These are phyloP conservation scores for Crepidotus variabilis DNA, from an alignment of 768 basidiomycete species.

Conservation along the genomic window DNA sequence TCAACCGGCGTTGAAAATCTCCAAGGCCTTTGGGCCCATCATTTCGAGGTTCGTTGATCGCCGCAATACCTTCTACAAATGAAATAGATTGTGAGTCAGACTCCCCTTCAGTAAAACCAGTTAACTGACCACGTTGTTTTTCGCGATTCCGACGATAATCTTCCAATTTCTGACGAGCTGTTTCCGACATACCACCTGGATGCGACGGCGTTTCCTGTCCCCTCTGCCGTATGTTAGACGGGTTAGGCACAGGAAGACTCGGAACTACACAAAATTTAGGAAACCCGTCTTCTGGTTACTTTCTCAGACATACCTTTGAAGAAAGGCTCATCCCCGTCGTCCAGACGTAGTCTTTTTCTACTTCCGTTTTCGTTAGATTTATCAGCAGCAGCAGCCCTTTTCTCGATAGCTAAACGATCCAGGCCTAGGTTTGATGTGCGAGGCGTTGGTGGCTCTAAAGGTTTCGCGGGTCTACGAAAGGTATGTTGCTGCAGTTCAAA, in stretches of 20 bases:
- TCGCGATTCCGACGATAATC: constrained; percentile 72
- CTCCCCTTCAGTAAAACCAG: neutral
- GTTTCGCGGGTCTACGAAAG: constrained; percentile 72
- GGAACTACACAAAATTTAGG: constrained; percentile 62
- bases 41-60: constrained; percentile 47
- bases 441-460: constrained; percentile 74
- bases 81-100: neutral
- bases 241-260: constrained; percentile 54
- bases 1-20: constrained; percentile 90
- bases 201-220: constrained; percentile 93
- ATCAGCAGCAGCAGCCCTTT: constrained; percentile 58
- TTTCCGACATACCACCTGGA: constrained; percentile 82
- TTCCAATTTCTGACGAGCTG: constrained; percentile 66
- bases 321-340: constrained; percentile 60
- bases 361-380: constrained; percentile 43
- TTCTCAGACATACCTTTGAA: constrained; percentile 71
- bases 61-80: constrained; percentile 65
- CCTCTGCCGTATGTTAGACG: constrained; percentile 61
- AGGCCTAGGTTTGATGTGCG: constrained; percentile 80
- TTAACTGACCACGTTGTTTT: constrained; percentile 54
- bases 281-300: neutral
- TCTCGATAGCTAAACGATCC: constrained; percentile 86
- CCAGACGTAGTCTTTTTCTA: constrained; percentile 64
- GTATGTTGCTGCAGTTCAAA: constrained; percentile 58
- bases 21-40: constrained; percentile 78